Evolutionary conservation across 2,329 filamentous ascomycete species (phyloP), one percentile per base, ranked within the genome.

Genomic region (Talaromyces sp.): DNA sequence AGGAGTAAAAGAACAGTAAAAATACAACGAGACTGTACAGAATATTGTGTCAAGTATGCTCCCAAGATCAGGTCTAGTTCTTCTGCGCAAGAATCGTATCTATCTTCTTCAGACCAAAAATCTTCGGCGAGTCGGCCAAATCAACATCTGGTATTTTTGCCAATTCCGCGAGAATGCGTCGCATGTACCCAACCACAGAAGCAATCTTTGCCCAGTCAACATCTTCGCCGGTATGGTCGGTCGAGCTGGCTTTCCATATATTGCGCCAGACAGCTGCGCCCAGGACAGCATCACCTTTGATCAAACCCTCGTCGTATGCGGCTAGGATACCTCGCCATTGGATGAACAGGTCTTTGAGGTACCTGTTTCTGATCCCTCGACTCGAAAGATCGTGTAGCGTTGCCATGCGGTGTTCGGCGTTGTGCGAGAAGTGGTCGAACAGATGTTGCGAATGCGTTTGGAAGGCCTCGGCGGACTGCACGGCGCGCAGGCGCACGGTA

Each of bases 311-410:
- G 49, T 78, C 77, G 68, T 81, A 80, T 1, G 92, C 91, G 8
- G 92, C 83, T 25, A 96, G 81, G 59, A 93, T 81, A 32, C 93
- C 95, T 60, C 95, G 88, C 91, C 93, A 99, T 77, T 96, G 92
- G 63, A 92, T 82, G 70, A 95, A 98, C 62, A 97, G 83, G 75
- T 98, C 93, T 76, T 97, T 96, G 56, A 88, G 76, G 65, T 87
- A 85, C 65, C 82, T 82, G 67, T 86, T 85, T 56, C 86, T 80
- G 22, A 86, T 78, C 0, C 78, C 76, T 10, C 81, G 77, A 49
- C 82, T 79, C 6, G 78, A 75, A 65, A 88, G 79, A 27, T 77
- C 77, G 67, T 80, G 78, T 17, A 78, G 67, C 7, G 74, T 66
- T 52, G 77, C 74, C 72, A 88, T 88, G 81, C 96, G 93, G 73